Percentiles rank a stretch among this genome's conserved stretches.
Evolutionary conservation across 2,329 filamentous ascomycete genomes (phyloP).

Genomic region (Neonectria magnoliae): DNA sequence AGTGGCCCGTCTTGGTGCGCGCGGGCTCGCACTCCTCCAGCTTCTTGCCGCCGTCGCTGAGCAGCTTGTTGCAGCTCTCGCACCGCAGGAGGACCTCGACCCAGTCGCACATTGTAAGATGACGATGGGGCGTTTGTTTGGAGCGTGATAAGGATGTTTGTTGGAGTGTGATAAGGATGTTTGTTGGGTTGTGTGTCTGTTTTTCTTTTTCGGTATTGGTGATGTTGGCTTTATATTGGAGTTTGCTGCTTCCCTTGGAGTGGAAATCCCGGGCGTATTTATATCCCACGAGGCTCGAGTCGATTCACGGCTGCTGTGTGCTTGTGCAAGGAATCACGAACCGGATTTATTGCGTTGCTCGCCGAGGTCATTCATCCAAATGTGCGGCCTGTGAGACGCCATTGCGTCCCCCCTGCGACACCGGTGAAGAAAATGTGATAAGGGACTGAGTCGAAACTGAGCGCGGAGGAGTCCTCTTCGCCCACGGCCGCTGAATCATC

Average conservation of each 20-base stretch:
- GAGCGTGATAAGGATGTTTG: too few species aligned
- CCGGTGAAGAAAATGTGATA: not conserved
- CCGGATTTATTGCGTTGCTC: not conserved
- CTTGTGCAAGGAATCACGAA: not conserved
- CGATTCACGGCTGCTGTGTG: not conserved
- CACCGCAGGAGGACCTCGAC: not conserved
- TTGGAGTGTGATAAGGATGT: too few species aligned
- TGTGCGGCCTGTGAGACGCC: not conserved
- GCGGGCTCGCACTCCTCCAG: not conserved
- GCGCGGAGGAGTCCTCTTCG: not conserved
- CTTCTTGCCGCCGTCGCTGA: not conserved
- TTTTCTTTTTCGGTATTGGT: not conserved
- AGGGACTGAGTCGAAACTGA: not conserved
- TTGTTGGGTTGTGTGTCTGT: too few species aligned
- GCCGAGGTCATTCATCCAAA: not conserved
- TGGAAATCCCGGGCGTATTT: not conserved
- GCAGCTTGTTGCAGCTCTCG: not conserved
- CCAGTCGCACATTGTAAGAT: not conserved
- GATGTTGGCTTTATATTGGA: not conserved
- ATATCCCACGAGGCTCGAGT: not conserved
- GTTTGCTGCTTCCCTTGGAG: not conserved
- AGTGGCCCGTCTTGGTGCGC: not conserved
- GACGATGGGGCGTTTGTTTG: too few species aligned
- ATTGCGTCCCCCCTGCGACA: not conserved
- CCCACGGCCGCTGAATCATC: too few species aligned